A percentile compares a stretch with the other conserved stretches of the same genome.
Conservation (phyloP, 2,329 filamentous ascomycete genomes). For the Dactylellina haptotyla region DNA sequence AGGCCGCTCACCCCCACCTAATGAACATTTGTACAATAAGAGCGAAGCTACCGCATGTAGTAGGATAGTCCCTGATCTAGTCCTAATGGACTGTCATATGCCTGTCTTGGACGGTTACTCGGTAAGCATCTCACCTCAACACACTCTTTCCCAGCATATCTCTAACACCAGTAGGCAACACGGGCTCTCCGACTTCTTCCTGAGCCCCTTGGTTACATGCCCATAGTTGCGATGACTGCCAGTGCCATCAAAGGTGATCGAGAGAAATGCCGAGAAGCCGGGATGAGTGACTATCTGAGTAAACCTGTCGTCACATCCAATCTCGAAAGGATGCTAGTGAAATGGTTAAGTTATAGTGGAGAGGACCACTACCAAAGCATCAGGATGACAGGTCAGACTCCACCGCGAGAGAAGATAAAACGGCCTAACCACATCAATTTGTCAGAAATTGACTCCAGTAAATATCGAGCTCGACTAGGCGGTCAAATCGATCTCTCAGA, state of each 20-base stretch:
- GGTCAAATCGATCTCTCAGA: neutral
- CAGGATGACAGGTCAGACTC: conserved; percentile 43
- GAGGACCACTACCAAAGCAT: conserved; percentile 49
- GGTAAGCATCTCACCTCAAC: neutral
- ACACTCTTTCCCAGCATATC: neutral
- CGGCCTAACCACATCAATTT: conserved; percentile 22
- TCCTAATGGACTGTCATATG: conserved; percentile 69
- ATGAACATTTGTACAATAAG: neutral
- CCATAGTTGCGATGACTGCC: conserved; percentile 84
- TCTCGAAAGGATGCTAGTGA: conserved; percentile 49
- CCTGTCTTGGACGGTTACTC: conserved; percentile 51
- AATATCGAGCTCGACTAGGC: conserved; percentile 11
- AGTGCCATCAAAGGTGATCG: conserved; percentile 80
- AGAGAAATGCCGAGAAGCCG: conserved; percentile 77
- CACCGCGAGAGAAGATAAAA: conserved; percentile 22
- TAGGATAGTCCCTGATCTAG: conserved; percentile 72
- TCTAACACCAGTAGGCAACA: conserved; percentile 23
- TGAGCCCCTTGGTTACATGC: conserved; percentile 66
- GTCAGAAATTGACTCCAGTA: conserved; percentile 16
- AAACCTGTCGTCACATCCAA: conserved; percentile 47
- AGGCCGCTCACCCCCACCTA: neutral
- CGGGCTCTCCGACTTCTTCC: conserved; percentile 62
- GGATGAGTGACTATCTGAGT: conserved; percentile 77
- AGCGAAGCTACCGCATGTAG: conserved; percentile 5
- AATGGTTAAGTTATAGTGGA: conserved; percentile 45